phyloP scores from a whole-genome alignment of 1,284 basidiomycete genomes.

The Rhodofomes roseus region DNA sequence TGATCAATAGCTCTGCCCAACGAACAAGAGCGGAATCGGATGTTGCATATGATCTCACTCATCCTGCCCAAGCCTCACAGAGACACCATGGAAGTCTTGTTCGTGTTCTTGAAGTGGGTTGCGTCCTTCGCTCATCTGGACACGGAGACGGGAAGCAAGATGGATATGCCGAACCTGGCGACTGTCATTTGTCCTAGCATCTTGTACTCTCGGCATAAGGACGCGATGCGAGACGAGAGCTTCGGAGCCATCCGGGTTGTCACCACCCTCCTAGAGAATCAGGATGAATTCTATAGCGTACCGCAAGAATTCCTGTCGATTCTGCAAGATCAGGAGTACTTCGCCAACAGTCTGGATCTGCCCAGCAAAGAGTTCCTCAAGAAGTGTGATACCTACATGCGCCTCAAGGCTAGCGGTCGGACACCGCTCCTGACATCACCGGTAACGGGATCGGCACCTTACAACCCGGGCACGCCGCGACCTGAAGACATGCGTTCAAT shows the following conservation, averaged over 20 bases:
- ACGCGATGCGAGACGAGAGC: conserved; percentile 90
- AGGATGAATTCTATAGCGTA: conserved; percentile 91
- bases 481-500: conserved; percentile 26
- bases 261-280: conserved; percentile 83
- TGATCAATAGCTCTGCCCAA: conserved; percentile 59
- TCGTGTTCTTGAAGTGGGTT: conserved; percentile 99
- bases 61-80: conserved; percentile 91
- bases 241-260: conserved; percentile 89
- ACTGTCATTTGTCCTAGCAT: conserved; percentile 98
- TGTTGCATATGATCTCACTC: conserved; percentile 85
- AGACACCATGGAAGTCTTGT: conserved; percentile 97
- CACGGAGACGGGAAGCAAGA: conserved; percentile 97
- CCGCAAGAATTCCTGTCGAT: conserved; percentile 84
- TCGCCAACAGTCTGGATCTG: conserved; percentile 76
- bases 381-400: conserved; percentile 80
- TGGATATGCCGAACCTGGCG: conserved; percentile 97
- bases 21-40: conserved; percentile 77
- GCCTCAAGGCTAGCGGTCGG: conserved; percentile 43
- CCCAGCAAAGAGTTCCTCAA: conserved; percentile 89
- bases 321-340: conserved; percentile 83
- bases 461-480: conserved; percentile 23
- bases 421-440: conserved; percentile 35
- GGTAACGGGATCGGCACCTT: conserved; percentile 26
- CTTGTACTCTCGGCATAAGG: conserved; percentile 80
- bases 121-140: conserved; percentile 98